Base-by-base conservation (phyloP, 2,329 filamentous ascomycete genomes). In the Ploettnerulaceae sp. region DNA sequence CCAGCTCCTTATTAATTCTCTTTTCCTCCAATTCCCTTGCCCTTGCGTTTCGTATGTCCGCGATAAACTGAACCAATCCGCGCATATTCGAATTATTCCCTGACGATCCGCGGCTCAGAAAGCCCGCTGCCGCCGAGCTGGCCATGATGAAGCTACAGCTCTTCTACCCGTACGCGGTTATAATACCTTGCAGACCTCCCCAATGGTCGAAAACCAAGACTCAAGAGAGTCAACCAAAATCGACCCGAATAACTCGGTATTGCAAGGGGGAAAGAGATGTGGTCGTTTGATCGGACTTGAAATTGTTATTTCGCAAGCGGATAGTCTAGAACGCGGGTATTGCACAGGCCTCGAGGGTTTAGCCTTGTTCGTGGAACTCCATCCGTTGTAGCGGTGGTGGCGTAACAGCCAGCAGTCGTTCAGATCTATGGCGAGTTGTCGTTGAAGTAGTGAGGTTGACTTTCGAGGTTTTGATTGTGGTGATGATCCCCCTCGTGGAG, bases 1-100 rank as follows among this genome's bases (percentile, higher is more conserved):
- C 93, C 67, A 98, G 72, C 72, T 98, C 93, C 74, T 98, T 98
- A 70, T 98, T 98, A 73, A 98, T 97, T 65, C 93, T 81, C 77
- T 98, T 98, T 74, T 98, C 93, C 68, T 98, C 93, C 54, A 98
- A 72, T 67, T 98, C 93, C 53, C 94, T 81, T 36, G 94, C 93
- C 67, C 93, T 79, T 44, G 93, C 93, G 67, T 98, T 98, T 65
- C 93, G 77, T 62, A 98, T 69, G 67, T 98, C 93, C 52, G 93
- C 93, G 66, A 98, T 98, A 72, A 98, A 98, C 66, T 96, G 94
- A 37, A 98, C 93, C 58, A 98, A 75, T 21, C 93, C 91, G 58
- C 81, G 78, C 81, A 84, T 84, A 63, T 83, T 83, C 31, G 79
- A 74, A 65, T 78, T 82, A 65, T 72, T 80, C 59, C 71, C 79